phyloP scores from a whole-genome alignment of 1,284 basidiomycete species.

The Neotropicomus parvogracilis region DNA sequence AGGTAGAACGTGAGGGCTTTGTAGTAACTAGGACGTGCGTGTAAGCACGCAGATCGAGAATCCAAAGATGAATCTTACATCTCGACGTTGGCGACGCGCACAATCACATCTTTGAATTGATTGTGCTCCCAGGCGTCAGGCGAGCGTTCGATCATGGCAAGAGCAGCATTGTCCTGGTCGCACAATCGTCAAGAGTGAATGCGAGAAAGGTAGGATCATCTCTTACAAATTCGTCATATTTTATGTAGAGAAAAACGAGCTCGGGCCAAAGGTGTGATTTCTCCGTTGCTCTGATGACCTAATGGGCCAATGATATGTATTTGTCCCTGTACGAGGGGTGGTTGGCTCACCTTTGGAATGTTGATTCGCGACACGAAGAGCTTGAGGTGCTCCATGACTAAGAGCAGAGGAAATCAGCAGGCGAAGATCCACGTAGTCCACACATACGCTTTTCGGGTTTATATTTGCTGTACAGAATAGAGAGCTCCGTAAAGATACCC shows the following conservation, averaged over 20 bases:
- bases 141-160: slow-evolving; percentile 97
- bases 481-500: slow-evolving; percentile 92
- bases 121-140: slow-evolving; percentile 99
- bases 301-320: slow-evolving; percentile 12
- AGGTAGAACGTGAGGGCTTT: slow-evolving; percentile 87
- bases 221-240: slow-evolving; percentile 91
- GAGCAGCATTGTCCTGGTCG: slow-evolving; percentile 83
- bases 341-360: slow-evolving; percentile 64
- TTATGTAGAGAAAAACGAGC: slow-evolving; percentile 96
- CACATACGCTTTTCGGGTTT: slow-evolving; percentile 82
- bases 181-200: neutral
- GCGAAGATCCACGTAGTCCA: neutral
- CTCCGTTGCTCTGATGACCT: slow-evolving; percentile 93
- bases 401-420: slow-evolving; percentile 7
- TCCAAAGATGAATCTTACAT: slow-evolving; percentile 54
- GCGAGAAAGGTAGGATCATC: neutral
- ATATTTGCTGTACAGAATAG: slow-evolving; percentile 97
- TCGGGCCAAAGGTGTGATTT: slow-evolving; percentile 99
- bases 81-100: slow-evolving; percentile 96
- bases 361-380: slow-evolving; percentile 97
- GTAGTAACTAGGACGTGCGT: slow-evolving; percentile 62
- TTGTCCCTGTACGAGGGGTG: slow-evolving; percentile 1
- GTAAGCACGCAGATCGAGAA: neutral
- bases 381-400: slow-evolving; percentile 98
- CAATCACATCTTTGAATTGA: slow-evolving; percentile 95